Conservation (phyloP, 495 filamentous ascomycete genomes). For the Hyaloscypha finlandica region DNA sequence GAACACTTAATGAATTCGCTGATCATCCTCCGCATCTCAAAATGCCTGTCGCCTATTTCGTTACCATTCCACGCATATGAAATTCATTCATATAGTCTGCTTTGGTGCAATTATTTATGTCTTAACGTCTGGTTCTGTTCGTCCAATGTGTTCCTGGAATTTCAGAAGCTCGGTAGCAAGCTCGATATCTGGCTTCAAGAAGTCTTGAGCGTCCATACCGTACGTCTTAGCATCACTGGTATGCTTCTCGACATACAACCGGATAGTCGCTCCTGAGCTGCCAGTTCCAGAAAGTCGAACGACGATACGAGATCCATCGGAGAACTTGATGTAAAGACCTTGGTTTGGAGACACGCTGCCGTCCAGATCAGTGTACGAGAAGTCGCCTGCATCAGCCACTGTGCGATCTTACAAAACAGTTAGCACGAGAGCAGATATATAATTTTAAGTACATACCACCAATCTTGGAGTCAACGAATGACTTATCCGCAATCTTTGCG, state of each 20-base stretch:
- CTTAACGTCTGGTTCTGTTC: conserved; percentile 92
- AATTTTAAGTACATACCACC: conserved; percentile 49
- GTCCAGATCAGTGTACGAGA: conserved; percentile 95
- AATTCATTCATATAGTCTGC: background rate
- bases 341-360: conserved; percentile 95
- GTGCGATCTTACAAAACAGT: conserved; percentile 57
- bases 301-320: conserved; percentile 90
- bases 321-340: conserved; percentile 92
- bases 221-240: conserved; percentile 72
- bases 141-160: conserved; percentile 86
- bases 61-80: background rate
- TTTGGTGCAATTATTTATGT: conserved; percentile 54
- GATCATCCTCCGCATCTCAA: background rate
- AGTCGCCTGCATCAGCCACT: conserved; percentile 88
- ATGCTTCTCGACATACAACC: conserved; percentile 95
- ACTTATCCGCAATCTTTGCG: conserved; percentile 63
- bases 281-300: conserved; percentile 94
- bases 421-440: background rate
- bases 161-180: conserved; percentile 81
- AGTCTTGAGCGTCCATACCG: conserved; percentile 82
- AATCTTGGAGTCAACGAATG: conserved; percentile 80
- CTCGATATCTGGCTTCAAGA: conserved; percentile 83
- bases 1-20: background rate
- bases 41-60: background rate
- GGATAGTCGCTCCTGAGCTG: conserved; percentile 91